Evolutionary conservation across 2,329 filamentous ascomycete genomes (phyloP), one percentile per base, ranked within the genome.

Genomic region (Ceratocystis alfenasii): DNA sequence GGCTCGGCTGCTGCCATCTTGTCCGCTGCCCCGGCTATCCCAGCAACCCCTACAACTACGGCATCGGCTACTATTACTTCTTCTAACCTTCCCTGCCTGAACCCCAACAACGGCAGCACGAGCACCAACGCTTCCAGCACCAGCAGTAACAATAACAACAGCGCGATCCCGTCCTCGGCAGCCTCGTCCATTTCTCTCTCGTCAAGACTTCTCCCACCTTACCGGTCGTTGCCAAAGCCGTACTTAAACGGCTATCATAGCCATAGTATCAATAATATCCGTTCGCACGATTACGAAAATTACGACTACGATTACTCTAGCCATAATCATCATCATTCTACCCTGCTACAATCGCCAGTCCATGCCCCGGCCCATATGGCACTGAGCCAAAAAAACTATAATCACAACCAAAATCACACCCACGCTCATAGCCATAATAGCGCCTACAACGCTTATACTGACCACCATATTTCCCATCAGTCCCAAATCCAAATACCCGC

Each of bases 391-490:
- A 55, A 20, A 33, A 65, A 22, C 36, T 22, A 64, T 46, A 64
- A 28, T n/a, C 62, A 50, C 15, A 36, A 25, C 30, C 62, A 50
- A 2, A 53, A 53, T 20, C 36, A 64, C 41, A 22, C 6, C 48
- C 53, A 59, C 44, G 36, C 3, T 60, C 65, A 20, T 50, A 55
- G 33, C 17, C 53, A 46, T 44, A 64, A 62, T 36, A 46, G 63
- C 46, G 63, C 63, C 41, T 57, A 67, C 66, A 44, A 36, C 57
- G 59, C 66, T 45, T 62, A 62, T 33, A 61, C 46, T 33, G 62
- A 61, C 46, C 55, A 63, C 59, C 66, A 61, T 4, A 57, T 63
- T 72, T 81, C 83, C 74, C 81, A 82, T 68, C 80, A 81, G 72
- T 84, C 75, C 78, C 45, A 48, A n/a, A 36, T 57, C 60, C 60